Conservation (phyloP, 2,329 filamentous ascomycete genomes). For the Ascochyta koolunga region DNA sequence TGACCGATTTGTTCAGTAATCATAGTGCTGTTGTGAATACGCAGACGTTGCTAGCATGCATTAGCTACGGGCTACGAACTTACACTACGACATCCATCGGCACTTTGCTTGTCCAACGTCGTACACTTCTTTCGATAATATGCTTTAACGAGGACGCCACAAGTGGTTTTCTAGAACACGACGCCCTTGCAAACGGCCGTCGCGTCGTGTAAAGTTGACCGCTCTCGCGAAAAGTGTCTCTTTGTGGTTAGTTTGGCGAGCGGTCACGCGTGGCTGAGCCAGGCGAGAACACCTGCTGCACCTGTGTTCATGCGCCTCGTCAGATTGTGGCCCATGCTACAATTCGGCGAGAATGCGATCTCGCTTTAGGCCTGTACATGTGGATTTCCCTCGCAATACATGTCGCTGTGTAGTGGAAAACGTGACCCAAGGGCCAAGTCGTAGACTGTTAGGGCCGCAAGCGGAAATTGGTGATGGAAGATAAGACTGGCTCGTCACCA, state of each 20-base stretch:
- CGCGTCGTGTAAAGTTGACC: slow-evolving; percentile 13
- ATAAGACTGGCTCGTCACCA: slow-evolving; percentile 5
- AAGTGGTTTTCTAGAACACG: slow-evolving; percentile 12
- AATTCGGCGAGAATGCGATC: slow-evolving; percentile 11
- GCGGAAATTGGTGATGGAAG: slow-evolving; percentile 2
- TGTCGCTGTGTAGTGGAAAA: slow-evolving; percentile 3
- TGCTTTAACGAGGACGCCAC: slow-evolving; percentile 8
- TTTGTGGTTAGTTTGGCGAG: slow-evolving; percentile 18
- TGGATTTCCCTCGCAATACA: slow-evolving; percentile 15
- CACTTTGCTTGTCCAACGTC: background rate
- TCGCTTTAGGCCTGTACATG: slow-evolving; percentile 4
- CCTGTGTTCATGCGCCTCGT: slow-evolving; percentile 7
- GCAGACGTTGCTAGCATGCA: slow-evolving; percentile 1
- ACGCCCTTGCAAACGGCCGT: slow-evolving; percentile 2
- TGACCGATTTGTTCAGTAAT: background rate
- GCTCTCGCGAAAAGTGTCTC: slow-evolving; percentile 14
- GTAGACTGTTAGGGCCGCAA: slow-evolving; percentile 9
- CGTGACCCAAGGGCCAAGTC: slow-evolving; percentile 4
- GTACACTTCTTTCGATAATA: background rate
- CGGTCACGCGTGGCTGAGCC: slow-evolving; percentile 17
- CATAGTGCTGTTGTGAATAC: background rate
- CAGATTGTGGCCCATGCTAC: slow-evolving; percentile 4
- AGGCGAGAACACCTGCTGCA: slow-evolving; percentile 8
- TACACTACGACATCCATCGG: background rate
- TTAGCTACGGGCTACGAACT: background rate